phyloP scores from a whole-genome alignment of 805 yeast genomes.

The Suhomyces canberraensis region DNA sequence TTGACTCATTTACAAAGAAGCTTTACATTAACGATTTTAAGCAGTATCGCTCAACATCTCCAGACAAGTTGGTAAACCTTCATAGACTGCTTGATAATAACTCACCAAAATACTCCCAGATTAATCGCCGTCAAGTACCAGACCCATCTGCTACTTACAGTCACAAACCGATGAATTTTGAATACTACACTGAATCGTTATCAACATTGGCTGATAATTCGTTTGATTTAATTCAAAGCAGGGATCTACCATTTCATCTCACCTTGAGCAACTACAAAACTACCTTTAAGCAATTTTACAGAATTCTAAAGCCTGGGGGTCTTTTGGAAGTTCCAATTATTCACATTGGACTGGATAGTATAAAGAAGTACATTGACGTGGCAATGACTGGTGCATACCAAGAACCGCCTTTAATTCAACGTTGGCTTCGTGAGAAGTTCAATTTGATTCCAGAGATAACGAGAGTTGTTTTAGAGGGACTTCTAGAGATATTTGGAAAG shows the following conservation, averaged over 20 bases:
- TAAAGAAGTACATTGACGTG: conserved; percentile 7
- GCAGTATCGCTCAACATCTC: conserved; percentile 13
- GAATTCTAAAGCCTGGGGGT: conserved; percentile 37
- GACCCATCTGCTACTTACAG: conserved; percentile 14
- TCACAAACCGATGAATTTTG: conserved; percentile 32
- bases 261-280: conserved; percentile 22
- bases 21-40: conserved; percentile 18
- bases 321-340: conserved; percentile 30
- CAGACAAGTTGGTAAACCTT: conserved; percentile 18
- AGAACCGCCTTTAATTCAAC: neutral
- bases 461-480: conserved; percentile 19
- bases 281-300: conserved; percentile 29
- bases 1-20: conserved; percentile 18
- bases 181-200: conserved; percentile 19
- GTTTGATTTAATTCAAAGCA: conserved; percentile 35
- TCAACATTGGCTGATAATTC: conserved; percentile 6
- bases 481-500: conserved; percentile 29
- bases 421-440: conserved; percentile 8
- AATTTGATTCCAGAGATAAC: conserved; percentile 26
- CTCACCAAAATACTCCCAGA: conserved; percentile 15
- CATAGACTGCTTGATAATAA: conserved; percentile 18
- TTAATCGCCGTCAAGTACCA: conserved; percentile 14
- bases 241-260: conserved; percentile 35
- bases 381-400: neutral
- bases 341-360: conserved; percentile 9